Base-by-base conservation (phyloP, 768 basidiomycete species). In the Boletus vinaceobasis region DNA sequence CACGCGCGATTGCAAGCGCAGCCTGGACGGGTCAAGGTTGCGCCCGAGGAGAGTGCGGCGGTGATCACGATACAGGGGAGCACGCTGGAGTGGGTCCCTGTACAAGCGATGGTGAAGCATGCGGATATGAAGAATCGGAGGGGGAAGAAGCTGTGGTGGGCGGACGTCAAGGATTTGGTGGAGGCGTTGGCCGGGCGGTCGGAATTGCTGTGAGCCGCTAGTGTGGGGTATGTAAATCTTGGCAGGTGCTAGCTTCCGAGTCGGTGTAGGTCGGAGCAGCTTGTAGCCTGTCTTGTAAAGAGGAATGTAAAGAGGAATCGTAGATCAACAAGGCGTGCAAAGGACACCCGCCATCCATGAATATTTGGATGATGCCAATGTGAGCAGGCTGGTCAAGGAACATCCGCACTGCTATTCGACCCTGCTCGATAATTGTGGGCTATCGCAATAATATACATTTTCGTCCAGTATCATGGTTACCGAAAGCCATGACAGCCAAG, bases 1-100 rank as follows among this genome's bases (percentile, higher is more conserved):
- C 88, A 91, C 67, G 75, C 76, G 23, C 65, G 70, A 29, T 69
- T 91, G n/a, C 63, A 70, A 38, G 69, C 72, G 37, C 80, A 86
- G 57, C 75, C 78, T 0, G 71, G 72, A 3, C 84, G 84, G 60
- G 63, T 74, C 42, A 79, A 83, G 60, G 75, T 78, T 32, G 87
- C 86, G 9, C 67, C 75, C 1, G 76, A 73, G 0, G 87, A 90
- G 59, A 81, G 83, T 14, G 94, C 92, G 2, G 90, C 92, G 10
- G 86, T 94, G 52, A 97, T 99, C 63, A 95, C 90, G 27, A 90
- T 98, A 59, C 90, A 97, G 68, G 82, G 88, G 21, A 86, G 88
- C 47, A 74, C 80, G 35, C 77, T 98, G 59, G 76, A 83, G 59
- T 93, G 93, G 84, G 89, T 93, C 2, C 83, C 89, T 0, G 90